phyloP scores from a whole-genome alignment of 441 rosid species.

The Theobroma grandiflorum region DNA sequence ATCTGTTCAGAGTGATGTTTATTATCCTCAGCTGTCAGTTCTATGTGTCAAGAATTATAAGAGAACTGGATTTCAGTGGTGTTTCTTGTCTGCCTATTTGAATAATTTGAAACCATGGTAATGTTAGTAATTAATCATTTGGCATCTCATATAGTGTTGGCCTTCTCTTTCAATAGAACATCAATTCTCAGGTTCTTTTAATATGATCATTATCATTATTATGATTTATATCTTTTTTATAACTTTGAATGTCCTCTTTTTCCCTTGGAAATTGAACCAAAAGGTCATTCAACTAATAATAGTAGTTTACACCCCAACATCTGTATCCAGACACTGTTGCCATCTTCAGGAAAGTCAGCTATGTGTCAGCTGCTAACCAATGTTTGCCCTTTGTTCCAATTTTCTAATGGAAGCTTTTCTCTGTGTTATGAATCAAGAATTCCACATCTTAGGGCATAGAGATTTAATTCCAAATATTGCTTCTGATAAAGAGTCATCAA shows the following conservation, averaged over 20 bases:
- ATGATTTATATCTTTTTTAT: neutral
- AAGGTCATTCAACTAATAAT: conserved; percentile 2
- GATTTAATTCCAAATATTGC: conserved; percentile 10
- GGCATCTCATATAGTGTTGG: neutral
- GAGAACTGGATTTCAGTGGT: neutral
- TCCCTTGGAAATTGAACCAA: neutral
- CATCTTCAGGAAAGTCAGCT: neutral
- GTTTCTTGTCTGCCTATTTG: neutral
- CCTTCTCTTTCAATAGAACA: neutral
- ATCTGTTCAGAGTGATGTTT: neutral
- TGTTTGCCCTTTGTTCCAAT: neutral
- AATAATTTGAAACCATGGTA: neutral
- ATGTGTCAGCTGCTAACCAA: neutral
- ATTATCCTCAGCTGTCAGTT: neutral
- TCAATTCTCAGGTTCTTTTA: neutral
- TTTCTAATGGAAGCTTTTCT: neutral
- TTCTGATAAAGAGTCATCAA: neutral
- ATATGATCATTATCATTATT: neutral
- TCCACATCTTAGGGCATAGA: neutral
- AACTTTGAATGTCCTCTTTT: neutral
- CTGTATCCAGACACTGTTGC: neutral
- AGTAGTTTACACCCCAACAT: neutral
- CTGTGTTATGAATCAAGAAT: conserved; percentile 6
- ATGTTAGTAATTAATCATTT: neutral
- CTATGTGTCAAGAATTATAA: neutral